Conservation (phyloP, 2,329 filamentous ascomycete species). For the Colletotrichum salicis region DNA sequence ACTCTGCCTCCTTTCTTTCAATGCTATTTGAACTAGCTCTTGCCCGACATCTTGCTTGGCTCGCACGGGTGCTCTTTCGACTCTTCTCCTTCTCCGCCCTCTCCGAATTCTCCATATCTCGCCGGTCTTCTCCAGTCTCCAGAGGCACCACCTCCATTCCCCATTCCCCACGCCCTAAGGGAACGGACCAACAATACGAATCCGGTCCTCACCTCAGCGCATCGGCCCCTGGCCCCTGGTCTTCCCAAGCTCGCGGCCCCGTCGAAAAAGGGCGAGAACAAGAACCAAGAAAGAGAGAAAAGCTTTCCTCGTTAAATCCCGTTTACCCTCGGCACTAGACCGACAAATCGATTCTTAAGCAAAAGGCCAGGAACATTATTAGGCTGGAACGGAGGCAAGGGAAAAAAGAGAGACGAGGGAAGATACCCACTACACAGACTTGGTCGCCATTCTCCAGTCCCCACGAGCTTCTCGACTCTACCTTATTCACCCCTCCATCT, state of each 20-base stretch:
- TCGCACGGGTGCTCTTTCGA: not conserved
- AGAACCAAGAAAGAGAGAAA: slow-evolving; percentile 10
- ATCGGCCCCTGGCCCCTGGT: slow-evolving; percentile 16
- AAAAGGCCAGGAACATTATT: not conserved
- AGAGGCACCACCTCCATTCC: slow-evolving; percentile 22
- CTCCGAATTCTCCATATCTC: slow-evolving; percentile 30
- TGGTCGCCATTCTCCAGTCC: slow-evolving; percentile 3
- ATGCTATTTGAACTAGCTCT: not conserved
- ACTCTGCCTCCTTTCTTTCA: not conserved
- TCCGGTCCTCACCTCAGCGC: slow-evolving; percentile 31
- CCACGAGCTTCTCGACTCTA: slow-evolving; percentile 22
- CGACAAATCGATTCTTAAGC: slow-evolving; percentile 18
- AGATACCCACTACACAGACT: slow-evolving; percentile 7
- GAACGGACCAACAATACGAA: slow-evolving; percentile 32
- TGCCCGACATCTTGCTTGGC: not conserved
- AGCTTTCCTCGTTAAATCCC: slow-evolving; percentile 8
- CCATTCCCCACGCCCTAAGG: slow-evolving; percentile 21
- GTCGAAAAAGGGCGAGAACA: slow-evolving; percentile 31
- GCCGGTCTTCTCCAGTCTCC: slow-evolving; percentile 20
- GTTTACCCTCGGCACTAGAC: slow-evolving; percentile 26
- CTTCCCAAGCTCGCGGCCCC: slow-evolving; percentile 26
- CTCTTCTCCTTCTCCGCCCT: slow-evolving; percentile 5
- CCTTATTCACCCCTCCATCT: slow-evolving; percentile 16
- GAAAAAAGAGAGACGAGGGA: not conserved
- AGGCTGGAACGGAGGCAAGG: not conserved